Base-by-base conservation (phyloP, 1,139 yeast genomes). In the Yamadazyma diddensiae region DNA sequence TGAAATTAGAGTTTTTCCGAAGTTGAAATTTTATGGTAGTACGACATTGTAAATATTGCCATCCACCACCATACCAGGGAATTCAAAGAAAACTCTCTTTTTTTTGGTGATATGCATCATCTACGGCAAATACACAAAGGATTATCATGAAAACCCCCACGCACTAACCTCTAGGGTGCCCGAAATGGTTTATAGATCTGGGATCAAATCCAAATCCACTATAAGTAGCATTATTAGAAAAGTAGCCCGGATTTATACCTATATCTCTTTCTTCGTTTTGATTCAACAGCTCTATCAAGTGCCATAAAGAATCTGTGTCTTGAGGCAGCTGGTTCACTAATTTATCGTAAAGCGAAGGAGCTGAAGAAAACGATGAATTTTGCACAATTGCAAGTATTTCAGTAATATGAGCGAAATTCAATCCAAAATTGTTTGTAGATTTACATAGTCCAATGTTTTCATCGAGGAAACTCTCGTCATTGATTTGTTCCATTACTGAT, bases 261-360 rank as follows among this genome's bases (percentile, higher is more conserved):
- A 18, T 7, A 13, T 22, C 4, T 13, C 4, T 13, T 4, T 22
- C 25, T n/a, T 36, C 42, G 21, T 33, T 39, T 15, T 24, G 33
- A 9, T 34, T 29, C 19, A 39, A 29, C 7, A 42, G 35, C n/a
- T 35, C 27, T 10, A 41, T 32, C 9, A 41, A 20, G 8, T 39
- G 18, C 45, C 45, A 41, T 16, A 41, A 22, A 7, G 37, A 24
- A 26, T 41, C 45, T 16, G 32, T 37, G 21, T 35, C 26, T 10
- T 36, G 38, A 3, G 31, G 31, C 10, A 12, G 4, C 8, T 26
- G 30, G 11, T 14, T 22, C 5, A 11, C 28, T 9, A 24, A 24
- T 15, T 10, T 24, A 12, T 22, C 12, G 15, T 12, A 15, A 13
- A 16, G 14, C 7, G 13, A 4, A 12, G 19, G 23, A 13, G 10